These are phyloP conservation scores for Cutaneotrichosporon dermatis DNA, from an alignment of 1,284 basidiomycete species.

Conservation along the genomic window DNA sequence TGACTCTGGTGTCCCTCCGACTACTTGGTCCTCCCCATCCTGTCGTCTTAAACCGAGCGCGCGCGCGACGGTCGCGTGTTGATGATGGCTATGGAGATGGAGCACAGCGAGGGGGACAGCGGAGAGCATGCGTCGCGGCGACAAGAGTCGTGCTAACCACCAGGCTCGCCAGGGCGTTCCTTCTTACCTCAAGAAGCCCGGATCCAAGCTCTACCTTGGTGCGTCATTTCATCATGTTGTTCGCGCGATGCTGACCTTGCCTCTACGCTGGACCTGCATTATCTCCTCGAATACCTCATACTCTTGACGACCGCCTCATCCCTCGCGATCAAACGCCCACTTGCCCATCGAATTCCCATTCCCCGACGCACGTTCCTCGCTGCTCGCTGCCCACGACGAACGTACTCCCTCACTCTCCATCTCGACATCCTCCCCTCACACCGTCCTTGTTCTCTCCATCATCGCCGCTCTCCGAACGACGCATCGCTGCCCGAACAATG, in stretches of 20 bases:
- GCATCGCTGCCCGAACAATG: too few relatives aligned
- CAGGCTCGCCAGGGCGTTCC: slow-evolving; percentile 30
- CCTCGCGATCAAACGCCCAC: too few relatives aligned
- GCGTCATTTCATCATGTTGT: slow-evolving; percentile 16
- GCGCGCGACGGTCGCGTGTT: background rate
- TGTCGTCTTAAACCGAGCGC: background rate
- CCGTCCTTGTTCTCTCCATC: background rate
- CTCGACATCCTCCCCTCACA: background rate
- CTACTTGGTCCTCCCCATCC: background rate
- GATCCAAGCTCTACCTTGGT: slow-evolving; percentile 45
- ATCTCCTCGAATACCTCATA: background rate
- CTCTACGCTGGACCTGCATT: background rate
- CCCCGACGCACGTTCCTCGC: background rate
- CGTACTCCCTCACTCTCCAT: background rate
- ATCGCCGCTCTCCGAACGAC: too few relatives aligned
- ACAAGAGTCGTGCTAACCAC: too few relatives aligned
- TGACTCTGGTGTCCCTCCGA: background rate
- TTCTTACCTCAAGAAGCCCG: slow-evolving; percentile 42
- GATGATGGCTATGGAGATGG: background rate
- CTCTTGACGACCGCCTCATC: too few relatives aligned
- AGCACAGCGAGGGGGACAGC: background rate
- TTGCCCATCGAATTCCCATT: background rate
- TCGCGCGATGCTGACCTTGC: slow-evolving; percentile 8
- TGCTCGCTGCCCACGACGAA: background rate
- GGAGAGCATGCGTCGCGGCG: background rate